A percentile compares a stretch with the other conserved stretches of the same genome.
These are phyloP conservation scores for Fusarium burgessii DNA, from an alignment of 2,329 filamentous ascomycete genomes.

Conservation along the genomic window DNA sequence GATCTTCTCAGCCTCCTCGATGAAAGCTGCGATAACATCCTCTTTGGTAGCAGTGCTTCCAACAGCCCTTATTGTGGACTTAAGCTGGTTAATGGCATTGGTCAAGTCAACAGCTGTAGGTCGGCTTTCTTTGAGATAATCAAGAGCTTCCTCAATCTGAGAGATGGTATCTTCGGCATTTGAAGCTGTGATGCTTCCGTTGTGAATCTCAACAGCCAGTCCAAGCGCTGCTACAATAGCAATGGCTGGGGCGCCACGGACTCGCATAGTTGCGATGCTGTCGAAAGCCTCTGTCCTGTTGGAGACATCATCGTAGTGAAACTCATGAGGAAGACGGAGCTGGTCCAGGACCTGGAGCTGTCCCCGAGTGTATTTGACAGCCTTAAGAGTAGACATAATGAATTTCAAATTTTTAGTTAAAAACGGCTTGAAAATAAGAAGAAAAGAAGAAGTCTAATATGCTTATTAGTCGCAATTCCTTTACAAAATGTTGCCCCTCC, in stretches of 20 bases:
- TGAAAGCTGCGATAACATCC: constrained; percentile 76
- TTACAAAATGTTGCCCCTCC: constrained; percentile 46
- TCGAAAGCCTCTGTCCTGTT: constrained; percentile 82
- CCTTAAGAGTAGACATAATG: constrained; percentile 73
- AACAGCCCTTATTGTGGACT: constrained; percentile 67
- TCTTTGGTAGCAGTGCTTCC: constrained; percentile 58
- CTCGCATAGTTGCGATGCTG: constrained; percentile 83
- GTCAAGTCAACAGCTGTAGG: constrained; percentile 95
- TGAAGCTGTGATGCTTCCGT: constrained; percentile 59
- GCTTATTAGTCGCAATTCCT: constrained; percentile 13
- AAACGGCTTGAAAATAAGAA: not conserved
- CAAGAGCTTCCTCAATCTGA: constrained; percentile 80
- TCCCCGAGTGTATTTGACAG: constrained; percentile 80
- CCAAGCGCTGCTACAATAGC: constrained; percentile 96
- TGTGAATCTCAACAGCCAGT: constrained; percentile 84
- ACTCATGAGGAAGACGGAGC: constrained; percentile 82
- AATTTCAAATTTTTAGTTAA: not conserved
- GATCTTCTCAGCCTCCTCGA: constrained; percentile 86
- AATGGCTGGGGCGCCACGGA: constrained; percentile 88
- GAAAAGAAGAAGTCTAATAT: not conserved
- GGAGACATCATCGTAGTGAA: constrained; percentile 79
- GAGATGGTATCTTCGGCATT: constrained; percentile 69
- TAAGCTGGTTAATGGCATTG: constrained; percentile 88
- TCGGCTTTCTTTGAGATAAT: constrained; percentile 88
- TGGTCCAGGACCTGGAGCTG: constrained; percentile 84